Conservation (phyloP, 768 basidiomycete species). For the Podaxis carcinomalis region DNA sequence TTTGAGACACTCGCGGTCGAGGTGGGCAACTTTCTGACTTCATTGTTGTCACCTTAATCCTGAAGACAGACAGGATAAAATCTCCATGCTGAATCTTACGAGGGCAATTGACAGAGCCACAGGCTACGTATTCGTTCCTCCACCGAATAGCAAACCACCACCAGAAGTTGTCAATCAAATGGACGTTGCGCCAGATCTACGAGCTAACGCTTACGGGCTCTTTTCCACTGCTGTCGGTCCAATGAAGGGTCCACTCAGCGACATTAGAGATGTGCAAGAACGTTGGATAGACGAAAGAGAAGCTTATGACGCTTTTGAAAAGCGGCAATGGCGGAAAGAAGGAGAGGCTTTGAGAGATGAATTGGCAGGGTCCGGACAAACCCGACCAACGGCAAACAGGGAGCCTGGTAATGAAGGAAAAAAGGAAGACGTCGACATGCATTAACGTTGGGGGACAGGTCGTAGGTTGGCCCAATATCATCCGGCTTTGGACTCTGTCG, state of each 20-base stretch:
- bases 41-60: not conserved
- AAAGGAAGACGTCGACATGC: too few relatives aligned
- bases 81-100: slow-evolving; percentile 88
- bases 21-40: slow-evolving; percentile 31
- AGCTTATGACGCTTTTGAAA: slow-evolving; percentile 80
- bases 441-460: too few relatives aligned
- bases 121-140: slow-evolving; percentile 85
- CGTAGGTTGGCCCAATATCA: too few relatives aligned
- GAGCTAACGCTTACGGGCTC: slow-evolving; percentile 64
- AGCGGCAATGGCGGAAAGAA: slow-evolving; percentile 70
- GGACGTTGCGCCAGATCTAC: slow-evolving; percentile 34
- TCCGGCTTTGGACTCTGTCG: too few relatives aligned
- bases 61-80: slow-evolving; percentile 66
- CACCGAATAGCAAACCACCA: slow-evolving; percentile 25
- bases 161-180: slow-evolving; percentile 30
- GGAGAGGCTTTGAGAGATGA: slow-evolving; percentile 53
- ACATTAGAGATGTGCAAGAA: slow-evolving; percentile 82
- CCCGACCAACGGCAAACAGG: not conserved
- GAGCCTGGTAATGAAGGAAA: too few relatives aligned
- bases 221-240: slow-evolving; percentile 63
- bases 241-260: slow-evolving; percentile 43
- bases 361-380: slow-evolving; percentile 22
- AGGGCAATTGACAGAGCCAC: slow-evolving; percentile 85
- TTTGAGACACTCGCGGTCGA: slow-evolving; percentile 98
- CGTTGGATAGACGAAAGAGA: slow-evolving; percentile 88